Evolutionary conservation across 176 grass and related monocot genomes (phyloP), one percentile per base, ranked within the genome.

Genomic region (Otatea glauca): DNA sequence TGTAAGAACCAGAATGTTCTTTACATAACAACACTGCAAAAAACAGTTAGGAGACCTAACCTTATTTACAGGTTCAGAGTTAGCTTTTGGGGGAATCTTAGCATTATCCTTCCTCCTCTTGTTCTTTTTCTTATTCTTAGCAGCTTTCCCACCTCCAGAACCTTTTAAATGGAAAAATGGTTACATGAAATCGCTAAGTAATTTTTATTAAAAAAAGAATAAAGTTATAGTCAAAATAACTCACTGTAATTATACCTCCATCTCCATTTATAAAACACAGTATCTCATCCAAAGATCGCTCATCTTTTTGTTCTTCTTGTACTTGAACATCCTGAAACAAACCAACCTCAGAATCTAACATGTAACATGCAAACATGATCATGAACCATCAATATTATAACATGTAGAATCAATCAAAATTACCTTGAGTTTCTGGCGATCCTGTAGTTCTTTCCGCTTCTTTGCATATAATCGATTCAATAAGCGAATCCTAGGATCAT

Each of bases 251-350:
- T 84, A 83, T 93, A 99, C 97, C 97, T 94, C 92, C 92, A 82
- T 97, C 90, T 41, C 97, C 97, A 92, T 99, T 99, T 86, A 99
- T 99, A 91, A 92, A 99, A 92, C 93, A 96, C 55, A 99, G 63
- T 83, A 99, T 80, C 86, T 99, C 97, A 91, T 99, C 97, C 88
- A 99, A 91, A 38, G 97, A 99, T 54, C 97, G 79, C 68, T 99
- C 97, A 88, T 99, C 97, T 64, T 88, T 96, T 68, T 81, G 83
- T 74, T 92, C 92, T 81, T 94, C 88, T 71, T 96, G 75, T 80
- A 91, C 88, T 78, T 94, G 85, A 73, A 83, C 83, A 87, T 96
- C 90, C 97, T 99, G 87, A 58, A 87, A 94, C 39, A 91, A 72
- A 17, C 29, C 4, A 79, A 60, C 6, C 70, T 86, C 8, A 93